These are phyloP conservation scores for Tarenaya hassleriana DNA, from an alignment of 345 rosid species.

Conservation along the genomic window DNA sequence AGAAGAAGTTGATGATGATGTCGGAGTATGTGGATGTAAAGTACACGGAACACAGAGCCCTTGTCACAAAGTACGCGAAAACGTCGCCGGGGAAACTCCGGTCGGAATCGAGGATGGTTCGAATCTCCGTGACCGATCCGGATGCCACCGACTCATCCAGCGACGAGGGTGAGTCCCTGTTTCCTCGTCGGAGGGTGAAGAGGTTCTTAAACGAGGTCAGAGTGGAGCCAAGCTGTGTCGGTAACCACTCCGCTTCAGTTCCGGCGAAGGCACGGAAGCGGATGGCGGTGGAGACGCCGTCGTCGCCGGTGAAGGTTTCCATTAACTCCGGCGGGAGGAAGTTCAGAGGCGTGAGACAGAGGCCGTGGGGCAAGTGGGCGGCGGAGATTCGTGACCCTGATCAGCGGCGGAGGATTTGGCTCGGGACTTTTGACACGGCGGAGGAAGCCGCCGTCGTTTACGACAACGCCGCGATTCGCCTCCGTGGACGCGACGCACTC, in stretches of 20 bases:
- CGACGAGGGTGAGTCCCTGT: constrained; percentile 53
- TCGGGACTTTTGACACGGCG: constrained; percentile 84
- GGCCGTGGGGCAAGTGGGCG: constrained; percentile 99
- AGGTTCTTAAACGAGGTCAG: constrained; percentile 66
- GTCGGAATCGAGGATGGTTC: constrained; percentile 33
- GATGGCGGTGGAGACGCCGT: constrained; percentile 14
- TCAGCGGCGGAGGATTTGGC: constrained; percentile 73
- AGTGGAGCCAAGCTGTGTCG: constrained; percentile 37
- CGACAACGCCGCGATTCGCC: constrained; percentile 81
- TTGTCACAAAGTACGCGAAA: constrained; percentile 40
- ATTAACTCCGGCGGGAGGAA: constrained; percentile 36
- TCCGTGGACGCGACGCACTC: constrained; percentile 81
- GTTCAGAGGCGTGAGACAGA: constrained; percentile 82
- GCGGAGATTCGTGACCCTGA: constrained; percentile 98
- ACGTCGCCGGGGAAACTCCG: constrained; percentile 13
- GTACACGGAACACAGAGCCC: constrained; percentile 53
- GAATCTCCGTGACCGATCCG: constrained; percentile 57
- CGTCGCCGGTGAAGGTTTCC: constrained; percentile 24
- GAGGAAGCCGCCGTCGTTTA: constrained; percentile 96
- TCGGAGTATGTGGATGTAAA: constrained; percentile 31
- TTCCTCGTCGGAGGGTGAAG: constrained; percentile 53
- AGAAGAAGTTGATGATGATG: neutral
- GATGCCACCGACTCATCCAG: constrained; percentile 94
- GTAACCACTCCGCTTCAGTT: constrained; percentile 1
- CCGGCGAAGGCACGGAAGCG: constrained; percentile 27